Conservation (phyloP, 441 rosid genomes). For the Pelargonium citronellum region DNA sequence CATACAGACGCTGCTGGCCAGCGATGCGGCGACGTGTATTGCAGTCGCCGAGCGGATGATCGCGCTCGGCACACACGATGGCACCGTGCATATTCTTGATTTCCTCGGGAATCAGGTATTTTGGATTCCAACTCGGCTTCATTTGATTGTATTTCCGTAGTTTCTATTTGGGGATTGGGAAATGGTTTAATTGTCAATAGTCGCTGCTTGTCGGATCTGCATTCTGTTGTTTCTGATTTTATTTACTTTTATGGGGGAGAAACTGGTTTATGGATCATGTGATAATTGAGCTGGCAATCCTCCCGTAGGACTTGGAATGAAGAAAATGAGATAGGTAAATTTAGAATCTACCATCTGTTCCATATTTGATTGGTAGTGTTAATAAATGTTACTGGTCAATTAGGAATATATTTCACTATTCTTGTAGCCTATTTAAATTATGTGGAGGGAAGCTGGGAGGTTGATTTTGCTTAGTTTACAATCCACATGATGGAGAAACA, state of each 20-base stretch:
- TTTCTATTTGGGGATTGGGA: background rate
- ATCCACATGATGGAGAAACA: background rate
- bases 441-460: background rate
- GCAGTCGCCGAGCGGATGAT: conserved; percentile 93
- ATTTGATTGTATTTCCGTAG: background rate
- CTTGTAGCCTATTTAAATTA: background rate
- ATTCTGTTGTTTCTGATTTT: background rate
- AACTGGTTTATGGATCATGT: background rate
- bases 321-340: background rate
- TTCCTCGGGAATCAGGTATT: conserved; percentile 88
- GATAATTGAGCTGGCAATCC: background rate
- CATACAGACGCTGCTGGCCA: conserved; percentile 67
- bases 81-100: conserved; percentile 88
- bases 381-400: background rate
- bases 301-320: background rate
- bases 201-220: background rate
- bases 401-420: background rate
- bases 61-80: conserved; percentile 90
- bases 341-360: background rate
- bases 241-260: too few relatives aligned
- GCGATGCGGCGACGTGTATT: conserved; percentile 87
- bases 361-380: background rate
- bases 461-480: background rate
- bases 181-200: background rate
- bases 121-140: background rate